Percentiles rank a stretch among this genome's conserved stretches.
Conservation (phyloP, 257 asterid genomes). For the Gentiana dahurica region DNA sequence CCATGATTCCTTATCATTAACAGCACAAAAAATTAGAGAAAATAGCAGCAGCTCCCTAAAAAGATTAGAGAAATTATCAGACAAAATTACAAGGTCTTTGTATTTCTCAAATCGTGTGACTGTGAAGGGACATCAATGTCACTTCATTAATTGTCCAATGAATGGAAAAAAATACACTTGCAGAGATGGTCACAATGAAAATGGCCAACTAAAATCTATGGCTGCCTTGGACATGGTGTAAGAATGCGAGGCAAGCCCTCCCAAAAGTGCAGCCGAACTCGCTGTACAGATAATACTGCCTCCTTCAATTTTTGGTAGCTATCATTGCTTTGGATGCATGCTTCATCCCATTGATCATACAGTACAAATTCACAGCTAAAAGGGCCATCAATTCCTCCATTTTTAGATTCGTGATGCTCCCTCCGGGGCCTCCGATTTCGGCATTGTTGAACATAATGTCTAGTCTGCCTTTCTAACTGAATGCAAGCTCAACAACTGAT, state of each 20-base stretch:
- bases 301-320: constrained; percentile 9
- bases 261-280: constrained; percentile 75
- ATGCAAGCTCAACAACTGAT: constrained; percentile 31
- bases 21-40: no score
- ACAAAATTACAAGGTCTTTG: no score
- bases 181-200: no score
- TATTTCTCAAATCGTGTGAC: no score
- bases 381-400: constrained; percentile 35
- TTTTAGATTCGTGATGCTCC: constrained; percentile 56
- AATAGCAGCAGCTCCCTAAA: no score
- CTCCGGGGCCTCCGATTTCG: constrained; percentile 60
- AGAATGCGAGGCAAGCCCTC: constrained; percentile 69
- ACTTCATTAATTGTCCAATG: no score
- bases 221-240: constrained; percentile 71
- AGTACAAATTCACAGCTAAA: constrained; percentile 42
- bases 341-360: constrained; percentile 71
- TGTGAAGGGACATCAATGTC: no score
- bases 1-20: no score
- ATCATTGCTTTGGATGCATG: constrained; percentile 75
- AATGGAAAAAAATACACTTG: no score
- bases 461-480: constrained; percentile 53
- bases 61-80: no score
- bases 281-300: constrained; percentile 72
- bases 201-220: constrained; percentile 7
- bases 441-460: constrained; percentile 86